phyloP scores from a whole-genome alignment of 306 rosid genomes.

The Vigna reflexopilosa region DNA sequence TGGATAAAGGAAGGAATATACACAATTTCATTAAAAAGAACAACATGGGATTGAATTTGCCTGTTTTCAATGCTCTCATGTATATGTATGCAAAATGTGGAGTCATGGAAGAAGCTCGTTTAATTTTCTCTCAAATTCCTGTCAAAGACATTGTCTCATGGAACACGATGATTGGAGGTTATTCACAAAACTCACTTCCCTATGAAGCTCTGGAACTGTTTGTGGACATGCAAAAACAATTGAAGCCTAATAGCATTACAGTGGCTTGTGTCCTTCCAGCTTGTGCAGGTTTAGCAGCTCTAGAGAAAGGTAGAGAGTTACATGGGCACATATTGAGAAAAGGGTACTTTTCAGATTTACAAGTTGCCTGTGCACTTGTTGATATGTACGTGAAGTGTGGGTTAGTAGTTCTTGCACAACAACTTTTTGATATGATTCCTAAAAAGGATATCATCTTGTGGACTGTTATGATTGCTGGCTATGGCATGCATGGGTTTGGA shows the following conservation, averaged over 20 bases:
- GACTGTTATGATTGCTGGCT: conserved; percentile 55
- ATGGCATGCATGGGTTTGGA: conserved; percentile 78
- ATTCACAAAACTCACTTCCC: conserved; percentile 69
- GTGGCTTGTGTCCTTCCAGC: conserved; percentile 70
- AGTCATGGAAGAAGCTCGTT: conserved; percentile 73
- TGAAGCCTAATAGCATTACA: conserved; percentile 61
- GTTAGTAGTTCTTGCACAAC: conserved; percentile 21
- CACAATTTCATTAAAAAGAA: conserved; percentile 66
- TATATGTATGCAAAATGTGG: conserved; percentile 91
- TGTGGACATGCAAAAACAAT: conserved; percentile 58
- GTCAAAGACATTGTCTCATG: conserved; percentile 68
- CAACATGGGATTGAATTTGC: conserved; percentile 53
- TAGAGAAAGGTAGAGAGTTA: conserved; percentile 69
- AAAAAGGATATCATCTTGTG: conserved; percentile 44
- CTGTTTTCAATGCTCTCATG: conserved; percentile 76
- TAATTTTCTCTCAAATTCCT: conserved; percentile 58
- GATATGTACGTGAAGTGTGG: conserved; percentile 60
- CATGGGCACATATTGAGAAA: conserved; percentile 66
- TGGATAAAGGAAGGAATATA: conserved; percentile 30
- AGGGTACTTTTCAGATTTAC: conserved; percentile 51
- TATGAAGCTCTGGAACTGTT: conserved; percentile 62
- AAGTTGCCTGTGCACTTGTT: conserved; percentile 64
- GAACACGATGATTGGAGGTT: conserved; percentile 83
- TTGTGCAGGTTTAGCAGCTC: conserved; percentile 72
- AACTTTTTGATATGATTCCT: conserved; percentile 43